Evolutionary conservation across 768 basidiomycete genomes (phyloP), one percentile per base, ranked within the genome.

Genomic region (Suillus bovinus): DNA sequence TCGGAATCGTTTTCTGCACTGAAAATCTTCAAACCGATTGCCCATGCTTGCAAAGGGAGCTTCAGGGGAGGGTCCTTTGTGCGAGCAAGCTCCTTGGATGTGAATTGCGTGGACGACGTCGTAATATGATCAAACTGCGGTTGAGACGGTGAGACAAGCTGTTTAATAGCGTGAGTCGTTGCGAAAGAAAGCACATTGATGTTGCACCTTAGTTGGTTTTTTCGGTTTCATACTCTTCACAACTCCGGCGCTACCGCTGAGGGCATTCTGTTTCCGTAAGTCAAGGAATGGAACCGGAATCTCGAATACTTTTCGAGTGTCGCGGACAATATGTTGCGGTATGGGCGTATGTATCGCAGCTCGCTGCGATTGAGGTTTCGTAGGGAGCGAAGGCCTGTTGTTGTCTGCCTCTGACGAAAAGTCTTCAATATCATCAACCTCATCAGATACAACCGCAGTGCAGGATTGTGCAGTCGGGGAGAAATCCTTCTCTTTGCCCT

Each of bases 71-170:
- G 36, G 13, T 60, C 57, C n/a, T 61, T 61, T 17, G 57, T 61
- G n/a, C 38, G 59, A 31, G 58, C 10, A 60, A 41, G 31, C 17
- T 8, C 27, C 10, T 34, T 8, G 31, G 34, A 57, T 34, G 58
- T 60, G 60, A 76, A 65, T 22, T 64, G 60, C 34, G 74, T 72
- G 2, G 74, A 72, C 17, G 72, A 76, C 11, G 69, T 75, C 44
- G 65, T 68, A 14, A 76, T 47, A 14, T 6, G 49, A 61, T 76
- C 75, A n/a, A 34, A 27, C 0, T 38, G 42, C 9, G 4, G n/a
- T 31, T n/a, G 50, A 52, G 50, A 41, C 5, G 29, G 31, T 14
- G 54, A n/a, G 39, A 17, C 22, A 27, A 41, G 20, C 61, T 62
- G 29, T 17, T 41, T 27, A 24, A 49, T 11, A 22, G 22, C 17